Conservation (phyloP, 805 yeast genomes). For the Metschnikowia aberdeeniae region DNA sequence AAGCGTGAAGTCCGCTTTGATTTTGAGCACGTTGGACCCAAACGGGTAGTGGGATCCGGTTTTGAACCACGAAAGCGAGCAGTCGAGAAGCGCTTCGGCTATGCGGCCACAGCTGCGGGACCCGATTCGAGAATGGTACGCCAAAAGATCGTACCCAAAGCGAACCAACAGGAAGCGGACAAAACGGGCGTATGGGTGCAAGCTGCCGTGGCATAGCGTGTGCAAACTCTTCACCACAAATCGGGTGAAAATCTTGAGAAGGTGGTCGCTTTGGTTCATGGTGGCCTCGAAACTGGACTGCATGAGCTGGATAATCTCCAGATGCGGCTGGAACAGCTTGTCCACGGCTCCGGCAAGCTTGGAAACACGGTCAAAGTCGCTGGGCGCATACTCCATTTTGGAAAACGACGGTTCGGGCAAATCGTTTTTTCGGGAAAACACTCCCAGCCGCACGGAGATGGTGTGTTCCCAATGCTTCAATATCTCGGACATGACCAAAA, state of each 20-base stretch:
- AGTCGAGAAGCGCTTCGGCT: slow-evolving; percentile 53
- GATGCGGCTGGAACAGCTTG: slow-evolving; percentile 60
- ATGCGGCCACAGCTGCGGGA: slow-evolving; percentile 45
- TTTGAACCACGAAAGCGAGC: slow-evolving; percentile 76
- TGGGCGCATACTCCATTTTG: slow-evolving; percentile 87
- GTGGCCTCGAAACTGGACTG: slow-evolving; percentile 78
- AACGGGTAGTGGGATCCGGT: slow-evolving; percentile 65
- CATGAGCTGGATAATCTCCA: slow-evolving; percentile 61
- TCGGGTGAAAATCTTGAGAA: slow-evolving; percentile 64
- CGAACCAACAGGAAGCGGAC: slow-evolving; percentile 69
- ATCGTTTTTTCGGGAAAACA: slow-evolving; percentile 58
- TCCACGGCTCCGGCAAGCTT: slow-evolving; percentile 48
- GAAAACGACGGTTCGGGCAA: slow-evolving; percentile 54
- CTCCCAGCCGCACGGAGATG: slow-evolving; percentile 55
- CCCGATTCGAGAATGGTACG: slow-evolving; percentile 48
- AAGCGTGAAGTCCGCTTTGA: slow-evolving; percentile 61
- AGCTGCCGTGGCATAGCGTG: slow-evolving; percentile 54
- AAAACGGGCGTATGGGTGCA: slow-evolving; percentile 78
- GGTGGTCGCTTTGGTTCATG: slow-evolving; percentile 63
- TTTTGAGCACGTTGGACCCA: slow-evolving; percentile 74
- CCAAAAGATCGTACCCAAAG: slow-evolving; percentile 63
- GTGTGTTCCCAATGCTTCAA: slow-evolving; percentile 65
- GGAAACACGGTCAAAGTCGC: slow-evolving; percentile 57
- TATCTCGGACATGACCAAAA: slow-evolving; percentile 64
- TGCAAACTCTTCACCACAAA: slow-evolving; percentile 54